Percentiles rank a stretch among this genome's conserved stretches.
Evolutionary conservation across 306 rosid species (phyloP).

Genomic region (Malus orientalis): DNA sequence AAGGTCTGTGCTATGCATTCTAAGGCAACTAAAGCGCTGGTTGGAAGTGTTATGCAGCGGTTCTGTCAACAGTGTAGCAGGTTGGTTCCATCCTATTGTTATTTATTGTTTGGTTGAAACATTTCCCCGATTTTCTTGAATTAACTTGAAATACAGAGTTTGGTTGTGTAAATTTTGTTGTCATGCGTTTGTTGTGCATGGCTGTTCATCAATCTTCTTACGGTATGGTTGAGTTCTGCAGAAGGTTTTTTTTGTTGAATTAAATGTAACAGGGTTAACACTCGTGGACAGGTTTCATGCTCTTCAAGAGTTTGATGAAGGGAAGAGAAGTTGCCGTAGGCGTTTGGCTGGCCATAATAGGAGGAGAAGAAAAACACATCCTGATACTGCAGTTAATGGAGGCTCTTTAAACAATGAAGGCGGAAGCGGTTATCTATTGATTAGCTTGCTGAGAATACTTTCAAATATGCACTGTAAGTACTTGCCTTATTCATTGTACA

Average conservation of each 20-base stretch:
- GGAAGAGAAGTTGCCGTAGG: slow-evolving; percentile 91
- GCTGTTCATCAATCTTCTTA: background rate
- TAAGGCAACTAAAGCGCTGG: slow-evolving; percentile 59
- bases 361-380: slow-evolving; percentile 75
- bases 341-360: slow-evolving; percentile 84
- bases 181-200: background rate
- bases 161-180: slow-evolving; percentile 5
- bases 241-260: slow-evolving; percentile 19
- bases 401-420: slow-evolving; percentile 52
- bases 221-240: background rate
- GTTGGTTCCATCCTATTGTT: slow-evolving; percentile 28
- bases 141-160: background rate
- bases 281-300: slow-evolving; percentile 71
- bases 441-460: slow-evolving; percentile 65
- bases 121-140: background rate
- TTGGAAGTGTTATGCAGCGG: slow-evolving; percentile 71
- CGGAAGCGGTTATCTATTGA: slow-evolving; percentile 57
- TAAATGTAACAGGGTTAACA: slow-evolving; percentile 11
- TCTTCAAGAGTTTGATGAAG: slow-evolving; percentile 91
- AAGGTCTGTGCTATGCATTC: slow-evolving; percentile 70
- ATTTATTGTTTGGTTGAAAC: slow-evolving; percentile 3
- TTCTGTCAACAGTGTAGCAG: slow-evolving; percentile 96
- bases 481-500: background rate
- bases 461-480: slow-evolving; percentile 69
- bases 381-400: slow-evolving; percentile 52